Conservation (phyloP, 257 asterid species). For the Primulina tabacum region DNA sequence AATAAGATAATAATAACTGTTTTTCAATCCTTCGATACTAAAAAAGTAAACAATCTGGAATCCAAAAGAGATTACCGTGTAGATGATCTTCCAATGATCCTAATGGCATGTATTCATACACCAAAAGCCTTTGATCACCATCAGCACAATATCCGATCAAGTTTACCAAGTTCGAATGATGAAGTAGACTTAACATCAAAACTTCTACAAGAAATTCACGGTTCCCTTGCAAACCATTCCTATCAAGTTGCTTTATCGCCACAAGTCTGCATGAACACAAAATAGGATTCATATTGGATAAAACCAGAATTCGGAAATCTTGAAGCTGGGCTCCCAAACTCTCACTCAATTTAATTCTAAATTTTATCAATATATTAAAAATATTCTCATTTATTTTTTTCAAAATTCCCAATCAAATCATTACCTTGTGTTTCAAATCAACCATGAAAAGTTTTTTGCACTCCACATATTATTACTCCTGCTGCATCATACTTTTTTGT, state of each 20-base stretch:
- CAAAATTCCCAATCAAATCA: background rate
- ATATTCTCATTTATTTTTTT: too few species aligned
- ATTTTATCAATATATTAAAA: background rate
- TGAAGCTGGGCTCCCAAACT: background rate
- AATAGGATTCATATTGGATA: background rate
- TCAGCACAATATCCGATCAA: background rate
- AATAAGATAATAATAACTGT: background rate
- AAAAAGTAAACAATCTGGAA: background rate
- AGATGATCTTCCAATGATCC: background rate
- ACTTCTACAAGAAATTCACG: background rate
- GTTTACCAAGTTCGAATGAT: background rate
- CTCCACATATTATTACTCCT: background rate
- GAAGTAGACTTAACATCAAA: conserved; percentile 1
- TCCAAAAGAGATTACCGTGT: background rate
- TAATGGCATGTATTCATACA: background rate
- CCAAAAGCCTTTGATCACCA: background rate
- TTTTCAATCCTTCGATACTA: background rate
- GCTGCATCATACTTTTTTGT: background rate
- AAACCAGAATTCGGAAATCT: background rate
- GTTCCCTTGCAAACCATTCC: conserved; percentile 3
- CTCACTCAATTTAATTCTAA: background rate
- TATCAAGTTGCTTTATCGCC: background rate
- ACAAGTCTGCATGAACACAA: background rate
- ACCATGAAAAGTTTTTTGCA: background rate
- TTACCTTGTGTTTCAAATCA: background rate